Evolutionary conservation across 768 basidiomycete genomes (phyloP), one percentile per base, ranked within the genome.

Genomic region (Daedalea quercina): DNA sequence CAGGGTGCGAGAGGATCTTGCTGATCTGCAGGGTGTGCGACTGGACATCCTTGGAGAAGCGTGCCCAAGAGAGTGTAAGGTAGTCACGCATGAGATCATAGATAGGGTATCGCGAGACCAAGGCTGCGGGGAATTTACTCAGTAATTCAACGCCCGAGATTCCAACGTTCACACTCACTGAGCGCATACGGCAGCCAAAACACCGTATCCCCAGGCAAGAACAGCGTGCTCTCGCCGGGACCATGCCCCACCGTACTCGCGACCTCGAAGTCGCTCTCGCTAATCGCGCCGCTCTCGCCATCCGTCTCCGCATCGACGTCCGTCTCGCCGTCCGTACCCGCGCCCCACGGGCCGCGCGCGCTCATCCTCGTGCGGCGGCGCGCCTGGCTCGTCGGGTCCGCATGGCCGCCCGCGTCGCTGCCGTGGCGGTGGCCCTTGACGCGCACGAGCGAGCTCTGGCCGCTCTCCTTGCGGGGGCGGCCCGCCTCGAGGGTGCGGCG

Each of bases 71-170:
- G 43, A 96, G 82, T n/a, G 93, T 93, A 42, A 98, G 80, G 63
- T 90, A 94, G 70, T 98, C 94, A 50, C 89, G 80, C 88, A 97
- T 91, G 51, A 95, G 76, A 64, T 94, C 92, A 70, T 94, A 96
- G 58, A 96, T 90, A 0, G 94, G 94, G 67, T 90, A 89, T 22
- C 90, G 84, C 45, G 94, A 95, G 25, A 94, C 92, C 62, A 91
- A 77, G 15, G 87, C 89, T 90, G 58, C n/a, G 25, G n/a, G n/a
- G n/a, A 33, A 35, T 12, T 43, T 34, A 41, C 52, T 26, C 43
- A 25, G 40, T 42, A 54, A 33, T 47, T 41, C 34, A 23, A 24
- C 49, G 28, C 23, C 37, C 1, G 34, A 23, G 6, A 23, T 2
- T 43, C 9, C 12, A 20, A 26, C 50, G 13, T 3, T 19, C 3